These are phyloP conservation scores for Oryza australiensis DNA, from an alignment of 176 grass and related monocot species.

Conservation along the genomic window DNA sequence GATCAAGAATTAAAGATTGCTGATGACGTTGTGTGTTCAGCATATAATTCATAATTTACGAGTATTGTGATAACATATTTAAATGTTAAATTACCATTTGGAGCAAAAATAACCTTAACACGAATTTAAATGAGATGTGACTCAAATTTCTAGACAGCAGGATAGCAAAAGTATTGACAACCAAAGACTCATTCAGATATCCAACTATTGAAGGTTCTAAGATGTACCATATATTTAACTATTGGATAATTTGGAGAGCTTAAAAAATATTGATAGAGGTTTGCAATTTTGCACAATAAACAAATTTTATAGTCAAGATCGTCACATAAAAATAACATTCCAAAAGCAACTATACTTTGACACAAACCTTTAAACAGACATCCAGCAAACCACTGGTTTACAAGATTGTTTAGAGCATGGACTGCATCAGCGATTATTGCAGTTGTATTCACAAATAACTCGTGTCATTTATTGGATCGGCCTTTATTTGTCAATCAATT, in stretches of 20 bases:
- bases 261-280: background rate
- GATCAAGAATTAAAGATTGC: background rate
- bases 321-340: background rate
- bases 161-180: background rate
- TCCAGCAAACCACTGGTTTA: background rate
- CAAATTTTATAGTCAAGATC: background rate
- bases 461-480: background rate
- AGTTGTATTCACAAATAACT: slow-evolving; percentile 15
- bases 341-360: background rate
- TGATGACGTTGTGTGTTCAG: background rate
- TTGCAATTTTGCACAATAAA: background rate
- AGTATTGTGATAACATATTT: background rate
- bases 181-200: background rate
- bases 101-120: background rate
- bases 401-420: background rate
- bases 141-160: background rate
- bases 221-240: background rate
- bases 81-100: no score
- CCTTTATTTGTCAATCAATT: background rate
- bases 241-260: background rate
- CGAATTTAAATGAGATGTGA: background rate
- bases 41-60: background rate
- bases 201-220: background rate
- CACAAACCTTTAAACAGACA: background rate
- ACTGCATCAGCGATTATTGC: background rate